phyloP scores from a whole-genome alignment of 2,329 filamentous ascomycete genomes.

The Aspergillus neoniger region DNA sequence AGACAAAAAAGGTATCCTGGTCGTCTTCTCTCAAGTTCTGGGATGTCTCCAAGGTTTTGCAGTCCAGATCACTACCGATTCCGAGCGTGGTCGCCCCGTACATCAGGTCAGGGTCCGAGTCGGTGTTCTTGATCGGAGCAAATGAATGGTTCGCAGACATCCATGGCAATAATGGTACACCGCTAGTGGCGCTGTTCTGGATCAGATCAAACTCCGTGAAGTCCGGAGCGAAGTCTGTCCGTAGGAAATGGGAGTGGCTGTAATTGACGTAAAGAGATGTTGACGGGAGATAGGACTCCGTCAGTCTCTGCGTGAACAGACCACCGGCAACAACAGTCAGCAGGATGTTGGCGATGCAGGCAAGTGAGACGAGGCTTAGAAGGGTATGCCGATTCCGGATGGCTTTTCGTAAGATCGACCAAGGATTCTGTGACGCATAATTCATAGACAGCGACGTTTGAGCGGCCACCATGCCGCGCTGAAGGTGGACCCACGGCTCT shows the following conservation, averaged over 20 bases:
- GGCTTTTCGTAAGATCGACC: conserved; percentile 32
- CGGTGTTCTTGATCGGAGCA: conserved; percentile 27
- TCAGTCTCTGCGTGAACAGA: conserved; percentile 36
- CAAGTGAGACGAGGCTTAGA: conserved; percentile 31
- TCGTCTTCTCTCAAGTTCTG: conserved; percentile 19
- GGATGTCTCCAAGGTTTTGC: conserved; percentile 21
- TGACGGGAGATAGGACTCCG: conserved; percentile 28
- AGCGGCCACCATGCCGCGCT: conserved; percentile 31
- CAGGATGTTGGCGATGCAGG: conserved; percentile 33
- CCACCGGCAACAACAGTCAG: conserved; percentile 36
- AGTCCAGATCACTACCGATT: conserved; percentile 31
- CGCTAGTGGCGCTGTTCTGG: conserved; percentile 38
- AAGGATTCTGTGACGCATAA: conserved; percentile 36
- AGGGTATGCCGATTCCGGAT: conserved; percentile 31
- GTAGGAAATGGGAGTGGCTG: conserved; percentile 31
- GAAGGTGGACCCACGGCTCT: conserved; percentile 40
- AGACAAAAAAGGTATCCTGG: conserved; percentile 28
- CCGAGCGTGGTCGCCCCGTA: conserved; percentile 34
- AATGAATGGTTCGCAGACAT: conserved; percentile 36
- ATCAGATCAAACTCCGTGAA: conserved; percentile 40
- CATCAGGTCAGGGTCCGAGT: conserved; percentile 24
- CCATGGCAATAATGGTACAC: conserved; percentile 35
- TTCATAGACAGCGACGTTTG: conserved; percentile 34
- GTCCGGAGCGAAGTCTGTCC: conserved; percentile 35
- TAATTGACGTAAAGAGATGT: conserved; percentile 30